Evolutionary conservation across 2,329 filamentous ascomycete species (phyloP), one percentile per base, ranked within the genome.

Genomic region (Colletotrichum spaethianum): DNA sequence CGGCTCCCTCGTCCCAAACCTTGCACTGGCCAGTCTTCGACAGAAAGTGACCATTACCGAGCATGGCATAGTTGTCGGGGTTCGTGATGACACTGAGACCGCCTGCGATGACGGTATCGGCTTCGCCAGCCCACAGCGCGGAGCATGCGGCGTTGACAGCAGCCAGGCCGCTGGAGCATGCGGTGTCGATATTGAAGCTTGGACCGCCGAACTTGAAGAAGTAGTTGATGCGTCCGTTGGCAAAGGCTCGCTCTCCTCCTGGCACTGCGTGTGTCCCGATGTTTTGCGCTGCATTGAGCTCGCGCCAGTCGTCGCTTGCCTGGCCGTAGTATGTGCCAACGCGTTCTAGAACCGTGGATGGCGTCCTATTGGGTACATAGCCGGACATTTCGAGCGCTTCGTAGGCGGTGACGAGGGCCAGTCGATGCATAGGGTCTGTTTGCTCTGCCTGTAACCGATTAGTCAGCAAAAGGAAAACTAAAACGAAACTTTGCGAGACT

Each of bases 261-360:
- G 86, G 84, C 71, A 87, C 84, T 68, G 79, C 86, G 74, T 86
- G 86, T 0, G 85, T 86, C 82, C 93, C 91, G 40, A 94, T 89
- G 74, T 93, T 89, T 80, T 94, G 91, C 0, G 88, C 89, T 36
- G 89, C 90, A 77, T 94, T 94, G 72, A 93, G 70, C 77, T 94
- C 93, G 81, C 92, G 89, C 88, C 91, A 95, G 78, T 95, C 93
- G 73, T 95, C 92, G 61, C 91, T 93, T 0, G 92, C 93, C 78
- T 92, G 91, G 60, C 93, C 93, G 76, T 93, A 94, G 78, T 93
- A 94, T 0, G 91, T 92, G 42, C 92, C 93, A 60, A 94, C 90
- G 79, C 88, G 83, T 68, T 88, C 81, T 3, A 33, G 28, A 18
- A 18, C 14, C 36, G 56, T 67, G 31, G 64, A 67, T 2, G 44